Evolutionary conservation across 805 yeast genomes (phyloP).

Genomic region (Saccharomycopsis olivae): DNA sequence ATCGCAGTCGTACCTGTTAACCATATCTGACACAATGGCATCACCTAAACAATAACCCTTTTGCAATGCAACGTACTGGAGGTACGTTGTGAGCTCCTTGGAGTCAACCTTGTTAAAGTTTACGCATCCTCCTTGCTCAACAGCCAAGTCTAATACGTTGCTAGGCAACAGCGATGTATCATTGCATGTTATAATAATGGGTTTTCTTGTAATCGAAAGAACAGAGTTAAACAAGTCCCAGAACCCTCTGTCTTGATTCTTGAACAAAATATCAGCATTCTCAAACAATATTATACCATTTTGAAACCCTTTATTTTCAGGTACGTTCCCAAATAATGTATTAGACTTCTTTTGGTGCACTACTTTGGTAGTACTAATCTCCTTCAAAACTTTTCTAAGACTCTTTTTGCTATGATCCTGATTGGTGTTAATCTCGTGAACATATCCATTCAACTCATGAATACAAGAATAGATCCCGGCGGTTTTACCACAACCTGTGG

Average conservation of each 20-base stretch:
- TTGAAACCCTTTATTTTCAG: constrained; percentile 26
- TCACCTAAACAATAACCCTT: too few species aligned
- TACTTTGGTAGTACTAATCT: constrained; percentile 74
- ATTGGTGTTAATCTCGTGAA: constrained; percentile 75
- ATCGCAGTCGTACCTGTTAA: too few species aligned
- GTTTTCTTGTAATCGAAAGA: constrained; percentile 51
- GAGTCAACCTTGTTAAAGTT: too few species aligned
- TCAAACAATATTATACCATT: constrained; percentile 70
- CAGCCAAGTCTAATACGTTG: too few species aligned
- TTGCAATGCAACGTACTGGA: too few species aligned
- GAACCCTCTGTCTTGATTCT: constrained; percentile 63
- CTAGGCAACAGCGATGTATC: constrained; percentile 33
- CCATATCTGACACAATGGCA: too few species aligned
- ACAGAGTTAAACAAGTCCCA: constrained; percentile 66
- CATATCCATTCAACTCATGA: constrained; percentile 51
- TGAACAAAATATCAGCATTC: constrained; percentile 76
- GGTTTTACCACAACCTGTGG: constrained; percentile 70
- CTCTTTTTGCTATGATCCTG: constrained; percentile 65
- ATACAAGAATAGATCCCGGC: constrained; percentile 60
- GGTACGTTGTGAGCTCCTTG: too few species aligned
- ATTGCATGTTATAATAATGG: constrained; percentile 57
- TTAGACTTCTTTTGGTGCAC: constrained; percentile 38
- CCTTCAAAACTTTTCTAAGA: constrained; percentile 52
- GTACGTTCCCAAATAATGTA: too few species aligned
- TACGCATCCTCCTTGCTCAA: too few species aligned